A percentile compares a stretch with the other conserved stretches of the same genome.
Conservation (phyloP, 495 filamentous ascomycete genomes). For the Aspergillus leporis region DNA sequence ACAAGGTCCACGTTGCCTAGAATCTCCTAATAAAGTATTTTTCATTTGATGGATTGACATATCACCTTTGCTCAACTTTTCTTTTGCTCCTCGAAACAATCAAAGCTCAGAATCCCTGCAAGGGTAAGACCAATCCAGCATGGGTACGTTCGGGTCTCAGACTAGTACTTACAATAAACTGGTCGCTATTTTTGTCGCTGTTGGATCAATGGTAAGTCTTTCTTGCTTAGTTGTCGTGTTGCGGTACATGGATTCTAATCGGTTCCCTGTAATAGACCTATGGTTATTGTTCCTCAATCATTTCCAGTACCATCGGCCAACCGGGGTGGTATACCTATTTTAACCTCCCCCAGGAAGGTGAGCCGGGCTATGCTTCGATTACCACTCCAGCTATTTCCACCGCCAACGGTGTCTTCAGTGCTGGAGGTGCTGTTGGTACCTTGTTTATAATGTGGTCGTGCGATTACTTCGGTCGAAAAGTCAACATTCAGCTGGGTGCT, state of each 20-base stretch:
- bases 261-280: conserved; percentile 32
- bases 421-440: conserved; percentile 45
- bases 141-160: conserved; percentile 31
- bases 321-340: conserved; percentile 52
- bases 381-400: conserved; percentile 50
- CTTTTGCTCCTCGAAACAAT: background rate
- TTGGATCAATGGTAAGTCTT: conserved; percentile 38
- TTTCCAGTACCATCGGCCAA: conserved; percentile 54
- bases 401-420: conserved; percentile 50
- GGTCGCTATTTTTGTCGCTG: conserved; percentile 37
- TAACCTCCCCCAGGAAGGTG: conserved; percentile 36
- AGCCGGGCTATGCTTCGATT: conserved; percentile 44
- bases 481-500: conserved; percentile 45
- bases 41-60: background rate
- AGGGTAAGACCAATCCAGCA: conserved; percentile 9
- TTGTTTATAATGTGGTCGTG: conserved; percentile 47
- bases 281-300: conserved; percentile 51
- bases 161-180: conserved; percentile 37
- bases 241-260: conserved; percentile 1
- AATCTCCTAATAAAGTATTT: background rate
- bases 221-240: background rate
- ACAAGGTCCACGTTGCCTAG: background rate
- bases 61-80: background rate
- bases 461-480: conserved; percentile 44
- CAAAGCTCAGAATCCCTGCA: background rate